Percentiles rank a stretch among this genome's conserved stretches.
Conservation (phyloP, 2,329 filamentous ascomycete species). For the Fusarium duplospermum region DNA sequence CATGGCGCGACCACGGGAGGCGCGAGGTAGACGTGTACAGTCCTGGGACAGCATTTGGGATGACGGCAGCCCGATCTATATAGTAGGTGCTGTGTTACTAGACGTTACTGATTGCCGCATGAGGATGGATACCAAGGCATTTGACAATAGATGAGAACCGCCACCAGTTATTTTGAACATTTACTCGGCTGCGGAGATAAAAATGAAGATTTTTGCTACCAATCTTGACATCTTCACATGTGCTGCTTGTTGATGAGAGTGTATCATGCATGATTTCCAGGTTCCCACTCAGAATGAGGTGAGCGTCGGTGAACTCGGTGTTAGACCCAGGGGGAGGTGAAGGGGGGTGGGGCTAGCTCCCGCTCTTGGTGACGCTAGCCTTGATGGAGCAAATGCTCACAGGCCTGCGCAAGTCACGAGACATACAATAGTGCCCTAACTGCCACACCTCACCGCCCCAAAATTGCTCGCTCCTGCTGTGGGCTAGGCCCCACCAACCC, state of each 20-base stretch:
- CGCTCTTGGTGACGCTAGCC: neutral
- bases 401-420: conserved; percentile 2
- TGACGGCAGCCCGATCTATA: conserved; percentile 1
- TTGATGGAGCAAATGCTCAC: neutral
- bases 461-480: conserved; percentile 6
- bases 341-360: neutral
- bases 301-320: conserved; percentile 17
- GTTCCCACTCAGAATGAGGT: neutral
- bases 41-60: conserved; percentile 14
- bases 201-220: neutral
- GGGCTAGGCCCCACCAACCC: conserved; percentile 23
- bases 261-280: neutral
- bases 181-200: neutral
- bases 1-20: conserved; percentile 23
- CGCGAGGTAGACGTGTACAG: conserved; percentile 32
- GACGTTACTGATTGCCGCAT: conserved; percentile 14
- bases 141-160: conserved; percentile 37
- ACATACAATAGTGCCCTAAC: conserved; percentile 52
- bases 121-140: conserved; percentile 20
- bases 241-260: neutral
- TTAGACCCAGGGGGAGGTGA: neutral
- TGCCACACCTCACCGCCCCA: conserved; percentile 58
- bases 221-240: neutral
- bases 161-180: neutral
- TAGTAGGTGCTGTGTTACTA: conserved; percentile 11